These are phyloP conservation scores for Fagus crenata DNA, from an alignment of 306 rosid species.

Conservation along the genomic window DNA sequence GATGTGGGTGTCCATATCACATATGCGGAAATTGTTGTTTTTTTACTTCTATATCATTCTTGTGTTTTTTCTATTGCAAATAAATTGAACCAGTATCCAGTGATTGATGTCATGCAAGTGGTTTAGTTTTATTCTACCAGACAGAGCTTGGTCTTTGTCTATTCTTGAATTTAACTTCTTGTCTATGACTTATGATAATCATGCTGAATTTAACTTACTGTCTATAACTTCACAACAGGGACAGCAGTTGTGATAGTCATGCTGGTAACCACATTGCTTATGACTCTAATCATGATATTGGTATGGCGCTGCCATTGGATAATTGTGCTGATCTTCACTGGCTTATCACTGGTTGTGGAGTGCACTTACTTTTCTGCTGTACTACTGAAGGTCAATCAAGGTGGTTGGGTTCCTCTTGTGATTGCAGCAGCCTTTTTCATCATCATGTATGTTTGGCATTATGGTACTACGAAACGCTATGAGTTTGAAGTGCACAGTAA, in stretches of 20 bases:
- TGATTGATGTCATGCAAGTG: not conserved
- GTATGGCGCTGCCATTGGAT: slow-evolving; percentile 97
- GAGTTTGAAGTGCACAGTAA: slow-evolving; percentile 89
- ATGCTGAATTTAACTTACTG: not conserved
- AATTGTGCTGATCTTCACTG: slow-evolving; percentile 63
- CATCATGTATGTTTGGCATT: slow-evolving; percentile 92
- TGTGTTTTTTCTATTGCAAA: not conserved
- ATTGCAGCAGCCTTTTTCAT: slow-evolving; percentile 73
- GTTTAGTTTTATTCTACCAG: not conserved
- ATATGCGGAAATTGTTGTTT: not conserved
- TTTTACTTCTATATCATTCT: not conserved
- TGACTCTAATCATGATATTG: slow-evolving; percentile 80
- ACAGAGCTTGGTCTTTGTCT: not conserved
- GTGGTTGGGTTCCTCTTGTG: slow-evolving; percentile 97
- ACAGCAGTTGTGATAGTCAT: slow-evolving; percentile 88
- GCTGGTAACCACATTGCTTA: slow-evolving; percentile 84
- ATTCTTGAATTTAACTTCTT: not conserved
- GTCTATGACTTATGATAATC: not conserved
- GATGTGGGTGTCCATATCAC: not conserved
- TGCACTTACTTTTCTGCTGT: slow-evolving; percentile 82
- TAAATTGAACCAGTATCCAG: not conserved
- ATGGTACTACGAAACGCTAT: slow-evolving; percentile 74
- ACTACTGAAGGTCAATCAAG: slow-evolving; percentile 79
- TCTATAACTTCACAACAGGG: slow-evolving; percentile 56
- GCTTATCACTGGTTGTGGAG: slow-evolving; percentile 73